Evolutionary conservation across 352 stramenopile genomes (phyloP), one percentile per base, ranked within the genome.

Genomic region (Phytophthora macrochlamydospora): DNA sequence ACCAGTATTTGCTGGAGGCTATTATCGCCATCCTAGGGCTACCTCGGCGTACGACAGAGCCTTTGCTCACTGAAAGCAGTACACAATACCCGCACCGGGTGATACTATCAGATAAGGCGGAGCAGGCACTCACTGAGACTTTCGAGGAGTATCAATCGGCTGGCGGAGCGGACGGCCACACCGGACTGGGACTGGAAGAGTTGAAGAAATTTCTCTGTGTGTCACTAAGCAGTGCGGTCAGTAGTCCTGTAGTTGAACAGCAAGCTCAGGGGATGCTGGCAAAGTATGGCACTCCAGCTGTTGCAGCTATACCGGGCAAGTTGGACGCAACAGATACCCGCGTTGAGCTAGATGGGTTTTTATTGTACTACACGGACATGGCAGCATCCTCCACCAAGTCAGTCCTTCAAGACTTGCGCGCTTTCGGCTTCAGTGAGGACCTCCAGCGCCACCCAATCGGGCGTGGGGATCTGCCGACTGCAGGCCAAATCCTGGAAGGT

Each of bases 1-100:
- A 94, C 55, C 88, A 97, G 64, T 92, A 94, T 62, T 61, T 97
- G 33, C 68, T 97, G 3, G 91, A 97, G 71, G 87, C 89, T 38
- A 88, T 97, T 65, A 90, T 91, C 14, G 80, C 86, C 28, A 89
- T 97, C 43, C 61, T 97, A 8, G 91, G 91, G 7, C 65, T 96
- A 49, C 85, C 79, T 35, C 75, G 81, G 12, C 81, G 83, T 5
- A 78, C 69, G 7, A 79, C 79, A 0, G 87, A 94, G 62, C 82
- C 87, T 7, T 57, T 93, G 31, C 65, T 95, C 11, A 81, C 73
- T 3, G 85, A 93, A 40, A 87, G 58, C 33, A 93, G 78, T 51
- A 73, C 78, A 0, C 83, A 91, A 52, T 93, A 90, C 62, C 79
- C 85, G 2, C 83, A 92, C 59, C 85, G 83, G 18, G 83, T 86